Base-by-base conservation (phyloP, 2,329 filamentous ascomycete genomes). In the Colletotrichum trifolii region DNA sequence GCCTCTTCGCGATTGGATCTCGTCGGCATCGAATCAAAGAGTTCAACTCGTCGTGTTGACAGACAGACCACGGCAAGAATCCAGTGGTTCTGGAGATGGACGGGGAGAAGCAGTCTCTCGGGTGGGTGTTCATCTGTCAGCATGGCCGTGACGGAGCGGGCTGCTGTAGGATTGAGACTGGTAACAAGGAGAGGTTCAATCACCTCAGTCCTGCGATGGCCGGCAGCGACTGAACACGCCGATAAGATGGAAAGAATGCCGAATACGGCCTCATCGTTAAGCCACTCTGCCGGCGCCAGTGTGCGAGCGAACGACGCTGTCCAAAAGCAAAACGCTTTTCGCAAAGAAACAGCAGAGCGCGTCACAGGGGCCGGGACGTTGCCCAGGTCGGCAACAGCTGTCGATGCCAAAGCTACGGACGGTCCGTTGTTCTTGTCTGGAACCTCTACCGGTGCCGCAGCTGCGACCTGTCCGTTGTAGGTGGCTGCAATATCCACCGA, bases 21-120 rank as follows among this genome's bases (percentile, higher is more conserved):
- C 40, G 40, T 45, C n/a, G 53, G 53, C 53, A 55, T 55, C 9
- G 53, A 55, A 15, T 55, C 53, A 8, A 36, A 36, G 8, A 55
- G 17, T 3, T 55, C 53, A 9, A 35, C 42, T 8, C 33, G 34
- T 9, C 42, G 42, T n/a, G 9, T 34, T 34, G 13, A 12, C 33
- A 25, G 42, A 11, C 34, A 42, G 6, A 55, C 40, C 9, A 46
- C n/a, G 9, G 39, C 11, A 17, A 55, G 53, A 15, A 35, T 33
- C 53, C 53, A 55, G 33, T 55, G 53, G n/a, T 45, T 45, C 8
- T 17, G 12, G 8, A 55, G 53, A 46, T 55, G 53, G 13, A 55
- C 15, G 9, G 53, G 53, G n/a, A 55, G 34, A 11, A 55, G 10
- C 9, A 55, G 40, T 2, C 10, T 46, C 10, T 54, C 52, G 33